phyloP scores from a whole-genome alignment of 148 eudicot genomes.

The Chenopodium quinoa region DNA sequence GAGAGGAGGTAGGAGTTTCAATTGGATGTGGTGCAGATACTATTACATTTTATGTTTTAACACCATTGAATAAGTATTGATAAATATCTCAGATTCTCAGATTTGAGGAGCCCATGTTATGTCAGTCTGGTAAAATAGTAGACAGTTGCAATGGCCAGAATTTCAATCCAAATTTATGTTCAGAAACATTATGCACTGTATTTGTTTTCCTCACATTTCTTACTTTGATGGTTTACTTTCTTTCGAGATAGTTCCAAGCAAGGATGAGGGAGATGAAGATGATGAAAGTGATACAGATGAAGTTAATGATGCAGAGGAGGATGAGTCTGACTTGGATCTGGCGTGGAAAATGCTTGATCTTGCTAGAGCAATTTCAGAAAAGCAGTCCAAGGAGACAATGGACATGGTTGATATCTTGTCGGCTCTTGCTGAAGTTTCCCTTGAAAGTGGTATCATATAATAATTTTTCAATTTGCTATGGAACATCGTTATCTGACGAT shows the following conservation, averaged over 20 bases:
- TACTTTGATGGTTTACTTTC: background rate
- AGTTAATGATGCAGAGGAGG: conserved; percentile 71
- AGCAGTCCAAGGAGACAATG: conserved; percentile 64
- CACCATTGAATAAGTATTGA: background rate
- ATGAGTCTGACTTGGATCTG: conserved; percentile 90
- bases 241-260: conserved; percentile 33
- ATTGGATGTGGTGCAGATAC: conserved; percentile 1
- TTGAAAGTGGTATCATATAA: conserved; percentile 75
- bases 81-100: background rate
- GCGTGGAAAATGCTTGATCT: conserved; percentile 99
- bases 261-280: conserved; percentile 50
- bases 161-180: background rate
- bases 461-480: background rate
- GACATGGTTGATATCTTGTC: conserved; percentile 87
- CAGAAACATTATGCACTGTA: background rate
- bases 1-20: too few relatives aligned
- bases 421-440: conserved; percentile 84
- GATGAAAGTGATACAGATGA: conserved; percentile 75
- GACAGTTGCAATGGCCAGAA: background rate
- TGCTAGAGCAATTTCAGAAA: conserved; percentile 90
- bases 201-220: background rate
- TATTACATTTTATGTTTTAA: background rate
- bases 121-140: background rate
- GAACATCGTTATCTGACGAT: background rate
- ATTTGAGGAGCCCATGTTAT: too few relatives aligned